These are phyloP conservation scores for Mucor racemosus DNA, from an alignment of 371 early-diverging fungal species.

Conservation along the genomic window DNA sequence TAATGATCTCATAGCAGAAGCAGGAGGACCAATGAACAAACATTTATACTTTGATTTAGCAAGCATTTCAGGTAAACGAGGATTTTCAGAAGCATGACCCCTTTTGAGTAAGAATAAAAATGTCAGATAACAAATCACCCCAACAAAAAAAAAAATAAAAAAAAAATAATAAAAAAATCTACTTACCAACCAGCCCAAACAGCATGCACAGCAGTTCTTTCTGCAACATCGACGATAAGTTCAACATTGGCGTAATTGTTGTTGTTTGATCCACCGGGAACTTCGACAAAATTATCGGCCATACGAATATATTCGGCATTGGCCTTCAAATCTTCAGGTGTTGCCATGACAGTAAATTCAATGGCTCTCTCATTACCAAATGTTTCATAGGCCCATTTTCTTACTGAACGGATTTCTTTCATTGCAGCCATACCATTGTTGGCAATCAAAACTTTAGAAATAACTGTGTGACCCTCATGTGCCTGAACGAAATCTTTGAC, in stretches of 20 bases:
- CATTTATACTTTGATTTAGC: constrained; percentile 77
- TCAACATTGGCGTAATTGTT: constrained; percentile 99
- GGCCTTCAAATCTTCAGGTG: constrained; percentile 95
- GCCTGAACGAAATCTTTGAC: constrained; percentile 79
- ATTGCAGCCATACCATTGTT: constrained; percentile 99
- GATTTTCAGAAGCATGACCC: constrained; percentile 99
- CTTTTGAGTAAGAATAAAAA: constrained; percentile 49
- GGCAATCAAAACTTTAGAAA: constrained; percentile 92
- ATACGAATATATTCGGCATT: constrained; percentile 99
- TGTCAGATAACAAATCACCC: neutral
- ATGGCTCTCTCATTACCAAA: constrained; percentile 97
- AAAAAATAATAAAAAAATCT: neutral
- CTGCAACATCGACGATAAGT: constrained; percentile 96
- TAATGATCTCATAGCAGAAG: constrained; percentile 97
- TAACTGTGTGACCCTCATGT: constrained; percentile 86
- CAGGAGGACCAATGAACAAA: constrained; percentile 98
- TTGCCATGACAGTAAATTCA: constrained; percentile 97
- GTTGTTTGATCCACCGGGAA: constrained; percentile 96
- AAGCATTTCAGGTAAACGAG: constrained; percentile 91
- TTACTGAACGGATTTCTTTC: constrained; percentile 97
- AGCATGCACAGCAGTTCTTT: constrained; percentile 91
- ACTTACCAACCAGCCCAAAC: constrained; percentile 76
- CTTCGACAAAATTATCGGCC: constrained; percentile 98
- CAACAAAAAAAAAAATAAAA: constrained; percentile 4
- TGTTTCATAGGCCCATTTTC: constrained; percentile 98